phyloP scores from a whole-genome alignment of 2,329 filamentous ascomycete genomes.

The Tolypocladium sp. region DNA sequence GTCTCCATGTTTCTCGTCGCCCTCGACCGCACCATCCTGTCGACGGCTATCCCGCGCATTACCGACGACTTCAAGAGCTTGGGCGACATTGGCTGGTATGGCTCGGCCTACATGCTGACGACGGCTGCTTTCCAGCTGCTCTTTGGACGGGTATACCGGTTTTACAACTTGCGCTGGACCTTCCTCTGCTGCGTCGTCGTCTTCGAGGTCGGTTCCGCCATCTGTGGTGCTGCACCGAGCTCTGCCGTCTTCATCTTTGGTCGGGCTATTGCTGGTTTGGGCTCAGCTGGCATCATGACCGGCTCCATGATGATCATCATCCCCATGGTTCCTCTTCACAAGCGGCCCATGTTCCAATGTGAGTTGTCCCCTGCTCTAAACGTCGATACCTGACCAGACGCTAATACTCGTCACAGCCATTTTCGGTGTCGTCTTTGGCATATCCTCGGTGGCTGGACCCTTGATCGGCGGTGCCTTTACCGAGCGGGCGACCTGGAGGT shows the following conservation, averaged over 20 bases:
- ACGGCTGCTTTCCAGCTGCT: conserved; percentile 43
- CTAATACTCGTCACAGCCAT: conserved; percentile 18
- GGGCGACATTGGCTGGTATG: conserved; percentile 56
- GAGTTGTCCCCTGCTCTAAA: conserved; percentile 1
- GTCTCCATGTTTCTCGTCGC: conserved; percentile 48
- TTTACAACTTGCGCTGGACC: conserved; percentile 39
- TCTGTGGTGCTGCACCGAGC: conserved; percentile 45
- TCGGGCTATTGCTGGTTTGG: conserved; percentile 46
- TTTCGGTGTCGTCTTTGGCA: conserved; percentile 46
- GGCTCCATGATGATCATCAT: conserved; percentile 49
- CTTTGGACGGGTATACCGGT: conserved; percentile 45
- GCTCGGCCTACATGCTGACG: conserved; percentile 51
- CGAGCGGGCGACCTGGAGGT: conserved; percentile 37
- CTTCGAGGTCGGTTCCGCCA: conserved; percentile 44
- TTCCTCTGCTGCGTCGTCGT: conserved; percentile 39
- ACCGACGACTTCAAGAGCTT: conserved; percentile 49
- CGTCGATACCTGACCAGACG: background rate
- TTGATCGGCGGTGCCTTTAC: conserved; percentile 46
- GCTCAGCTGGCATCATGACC: conserved; percentile 48
- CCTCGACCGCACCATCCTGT: conserved; percentile 47
- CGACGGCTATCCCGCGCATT: conserved; percentile 45
- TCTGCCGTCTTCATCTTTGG: conserved; percentile 47
- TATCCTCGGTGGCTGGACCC: conserved; percentile 43
- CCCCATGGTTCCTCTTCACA: conserved; percentile 49
- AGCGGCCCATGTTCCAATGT: conserved; percentile 49